phyloP scores from a whole-genome alignment of 306 rosid species.

The Vigna hirtella region DNA sequence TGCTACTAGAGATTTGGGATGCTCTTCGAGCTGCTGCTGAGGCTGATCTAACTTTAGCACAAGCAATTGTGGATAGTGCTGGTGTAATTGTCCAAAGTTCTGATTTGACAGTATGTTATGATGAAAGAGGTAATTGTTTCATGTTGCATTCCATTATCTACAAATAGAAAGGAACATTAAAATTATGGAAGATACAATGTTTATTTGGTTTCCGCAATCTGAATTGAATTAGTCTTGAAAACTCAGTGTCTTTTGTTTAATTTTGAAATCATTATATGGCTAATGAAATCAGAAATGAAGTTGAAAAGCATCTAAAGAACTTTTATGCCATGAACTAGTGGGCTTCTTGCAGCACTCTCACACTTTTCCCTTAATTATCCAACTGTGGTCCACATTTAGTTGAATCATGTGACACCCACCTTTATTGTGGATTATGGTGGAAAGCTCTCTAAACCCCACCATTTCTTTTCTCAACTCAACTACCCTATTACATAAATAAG shows the following conservation, averaged over 20 bases:
- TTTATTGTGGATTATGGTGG: slow-evolving; percentile 44
- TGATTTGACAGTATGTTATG: slow-evolving; percentile 93
- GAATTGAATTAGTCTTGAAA: background rate
- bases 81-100: slow-evolving; percentile 95
- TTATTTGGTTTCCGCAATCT: slow-evolving; percentile 6
- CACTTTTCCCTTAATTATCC: slow-evolving; percentile 31
- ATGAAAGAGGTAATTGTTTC: slow-evolving; percentile 82
- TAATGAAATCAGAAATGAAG: slow-evolving; percentile 4
- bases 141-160: slow-evolving; percentile 33
- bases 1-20: slow-evolving; percentile 93
- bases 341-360: slow-evolving; percentile 17
- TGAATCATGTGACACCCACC: slow-evolving; percentile 43
- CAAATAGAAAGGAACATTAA: background rate
- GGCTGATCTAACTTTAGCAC: slow-evolving; percentile 87
- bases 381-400: slow-evolving; percentile 44
- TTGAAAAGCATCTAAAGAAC: slow-evolving; percentile 26
- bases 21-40: slow-evolving; percentile 99
- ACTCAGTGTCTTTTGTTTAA: slow-evolving; percentile 32
- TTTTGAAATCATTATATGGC: background rate
- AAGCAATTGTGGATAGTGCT: slow-evolving; percentile 93
- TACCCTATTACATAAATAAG: slow-evolving; percentile 30
- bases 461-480: slow-evolving; percentile 25
- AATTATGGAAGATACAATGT: background rate
- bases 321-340: slow-evolving; percentile 37
- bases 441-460: slow-evolving; percentile 21